Conservation (phyloP, 805 yeast species). For the Hanseniaspora meyeri region DNA sequence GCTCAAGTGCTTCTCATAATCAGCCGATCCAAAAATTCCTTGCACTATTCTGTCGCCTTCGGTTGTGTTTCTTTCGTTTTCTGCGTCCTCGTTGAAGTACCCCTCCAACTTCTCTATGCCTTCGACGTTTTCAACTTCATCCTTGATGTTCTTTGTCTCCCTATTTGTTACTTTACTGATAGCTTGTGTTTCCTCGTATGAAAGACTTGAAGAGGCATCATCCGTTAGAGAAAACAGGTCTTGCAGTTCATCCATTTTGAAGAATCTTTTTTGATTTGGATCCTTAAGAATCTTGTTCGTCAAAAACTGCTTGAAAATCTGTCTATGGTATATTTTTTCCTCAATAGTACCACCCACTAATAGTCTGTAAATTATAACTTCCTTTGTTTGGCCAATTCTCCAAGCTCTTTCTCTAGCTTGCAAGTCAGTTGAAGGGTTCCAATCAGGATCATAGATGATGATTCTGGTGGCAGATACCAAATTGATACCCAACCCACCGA, state of each 20-base stretch:
- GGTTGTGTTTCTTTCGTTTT: conserved; percentile 27
- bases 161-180: conserved; percentile 47
- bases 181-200: conserved; percentile 17
- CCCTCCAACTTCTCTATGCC: conserved; percentile 68
- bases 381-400: conserved; percentile 89
- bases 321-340: conserved; percentile 92
- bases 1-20: conserved; percentile 63
- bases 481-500: conserved; percentile 92
- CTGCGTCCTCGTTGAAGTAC: conserved; percentile 41
- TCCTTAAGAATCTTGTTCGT: conserved; percentile 90
- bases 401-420: conserved; percentile 97
- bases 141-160: conserved; percentile 33
- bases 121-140: conserved; percentile 53
- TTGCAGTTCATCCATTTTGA: conserved; percentile 82
- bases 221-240: conserved; percentile 81
- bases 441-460: conserved; percentile 90
- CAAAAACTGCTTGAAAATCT: conserved; percentile 85
- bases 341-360: conserved; percentile 94
- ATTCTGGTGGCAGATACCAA: conserved; percentile 91
- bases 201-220: conserved; percentile 32
- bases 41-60: conserved; percentile 62
- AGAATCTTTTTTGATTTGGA: conserved; percentile 86
- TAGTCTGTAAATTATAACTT: conserved; percentile 77
- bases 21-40: conserved; percentile 58
- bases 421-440: conserved; percentile 96